phyloP scores from a whole-genome alignment of 306 rosid species.

The Cicer arietinum region DNA sequence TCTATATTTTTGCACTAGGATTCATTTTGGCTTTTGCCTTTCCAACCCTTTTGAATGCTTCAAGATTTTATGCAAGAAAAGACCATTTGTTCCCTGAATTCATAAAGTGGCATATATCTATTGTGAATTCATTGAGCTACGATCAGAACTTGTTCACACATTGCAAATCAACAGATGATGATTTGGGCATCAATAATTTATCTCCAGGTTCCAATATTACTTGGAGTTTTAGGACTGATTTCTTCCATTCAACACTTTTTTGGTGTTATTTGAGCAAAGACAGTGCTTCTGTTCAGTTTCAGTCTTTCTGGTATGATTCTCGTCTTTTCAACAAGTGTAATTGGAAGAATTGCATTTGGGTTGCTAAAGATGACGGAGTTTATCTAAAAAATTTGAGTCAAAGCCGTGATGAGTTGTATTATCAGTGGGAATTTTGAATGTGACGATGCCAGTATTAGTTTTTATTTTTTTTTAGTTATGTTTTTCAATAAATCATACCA shows the following conservation, averaged over 20 bases:
- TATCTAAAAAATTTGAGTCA: constrained; percentile 38
- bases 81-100: constrained; percentile 44
- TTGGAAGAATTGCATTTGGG: constrained; percentile 61
- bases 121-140: constrained; percentile 44
- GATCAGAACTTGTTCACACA: constrained; percentile 35
- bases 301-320: constrained; percentile 53
- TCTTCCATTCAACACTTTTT: constrained; percentile 47
- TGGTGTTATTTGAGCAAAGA: constrained; percentile 47
- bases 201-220: constrained; percentile 46
- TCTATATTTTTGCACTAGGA: background rate
- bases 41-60: constrained; percentile 30
- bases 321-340: constrained; percentile 48
- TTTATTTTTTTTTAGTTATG: too few relatives aligned
- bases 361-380: constrained; percentile 51
- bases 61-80: background rate
- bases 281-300: constrained; percentile 24
- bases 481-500: constrained; percentile 24
- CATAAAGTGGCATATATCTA: constrained; percentile 53
- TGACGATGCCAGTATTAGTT: background rate
- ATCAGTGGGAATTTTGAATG: constrained; percentile 37
- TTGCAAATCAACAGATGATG: constrained; percentile 51
- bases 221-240: constrained; percentile 55
- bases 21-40: constrained; percentile 11
- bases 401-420: constrained; percentile 11
- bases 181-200: constrained; percentile 33